Evolutionary conservation across 768 basidiomycete genomes (phyloP).

Genomic region (Trametes coccinea): DNA sequence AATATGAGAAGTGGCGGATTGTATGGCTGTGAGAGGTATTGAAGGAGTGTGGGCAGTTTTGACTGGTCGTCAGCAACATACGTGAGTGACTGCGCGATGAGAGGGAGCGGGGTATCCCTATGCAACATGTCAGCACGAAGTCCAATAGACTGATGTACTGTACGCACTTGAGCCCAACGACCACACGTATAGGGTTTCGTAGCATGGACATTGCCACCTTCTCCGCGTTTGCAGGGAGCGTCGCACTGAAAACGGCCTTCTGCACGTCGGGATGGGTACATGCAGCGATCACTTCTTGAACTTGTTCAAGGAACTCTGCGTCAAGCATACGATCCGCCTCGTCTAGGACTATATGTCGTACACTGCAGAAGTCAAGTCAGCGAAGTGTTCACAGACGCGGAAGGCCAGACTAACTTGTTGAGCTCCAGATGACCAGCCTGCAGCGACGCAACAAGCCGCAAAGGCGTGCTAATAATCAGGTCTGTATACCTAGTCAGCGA

Average conservation of each 20-base stretch:
- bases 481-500: slow-evolving; percentile 46
- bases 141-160: slow-evolving; percentile 28
- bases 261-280: slow-evolving; percentile 71
- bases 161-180: slow-evolving; percentile 93
- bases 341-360: slow-evolving; percentile 83
- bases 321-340: slow-evolving; percentile 94
- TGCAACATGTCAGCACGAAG: neutral
- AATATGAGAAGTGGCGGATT: slow-evolving; percentile 92
- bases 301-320: slow-evolving; percentile 82
- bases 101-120: slow-evolving; percentile 91
- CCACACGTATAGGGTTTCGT: slow-evolving; percentile 82
- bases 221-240: slow-evolving; percentile 86
- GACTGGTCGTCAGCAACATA: slow-evolving; percentile 94
- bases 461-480: slow-evolving; percentile 88
- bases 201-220: slow-evolving; percentile 86
- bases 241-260: slow-evolving; percentile 93
- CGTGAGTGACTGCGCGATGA: slow-evolving; percentile 84
- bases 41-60: slow-evolving; percentile 87
- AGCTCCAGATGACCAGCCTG: slow-evolving; percentile 66
- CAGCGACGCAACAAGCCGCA: slow-evolving; percentile 81
- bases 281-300: slow-evolving; percentile 81
- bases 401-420: slow-evolving; percentile 46
- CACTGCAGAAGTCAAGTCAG: slow-evolving; percentile 46
- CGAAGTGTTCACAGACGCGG: neutral
- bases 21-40: slow-evolving; percentile 78